Evolutionary conservation across 495 filamentous ascomycete genomes (phyloP).

Genomic region (Letharia lupina): DNA sequence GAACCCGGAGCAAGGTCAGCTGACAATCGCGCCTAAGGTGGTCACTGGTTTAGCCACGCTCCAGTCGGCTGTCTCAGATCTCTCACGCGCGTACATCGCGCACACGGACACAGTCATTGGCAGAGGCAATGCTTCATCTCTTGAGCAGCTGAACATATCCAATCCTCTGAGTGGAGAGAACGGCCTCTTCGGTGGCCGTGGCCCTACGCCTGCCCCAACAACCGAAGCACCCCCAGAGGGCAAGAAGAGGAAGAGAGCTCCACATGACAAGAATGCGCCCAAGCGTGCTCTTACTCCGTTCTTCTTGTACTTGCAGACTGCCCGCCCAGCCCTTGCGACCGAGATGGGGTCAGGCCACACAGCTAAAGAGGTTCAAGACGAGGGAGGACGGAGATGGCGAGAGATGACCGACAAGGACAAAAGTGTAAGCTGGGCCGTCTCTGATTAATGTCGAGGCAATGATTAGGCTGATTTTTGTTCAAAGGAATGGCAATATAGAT

Average conservation of each 20-base stretch:
- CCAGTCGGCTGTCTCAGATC: conserved; percentile 60
- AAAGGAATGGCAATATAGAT: conserved; percentile 65
- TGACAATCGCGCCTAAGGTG: conserved; percentile 45
- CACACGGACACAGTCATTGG: conserved; percentile 73
- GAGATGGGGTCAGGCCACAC: conserved; percentile 63
- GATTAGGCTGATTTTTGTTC: conserved; percentile 5
- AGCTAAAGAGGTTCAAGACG: conserved; percentile 74
- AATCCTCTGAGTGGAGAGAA: conserved; percentile 36
- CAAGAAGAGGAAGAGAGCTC: conserved; percentile 75
- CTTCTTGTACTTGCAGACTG: conserved; percentile 85
- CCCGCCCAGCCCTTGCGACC: conserved; percentile 62
- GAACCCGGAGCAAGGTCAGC: conserved; percentile 22
- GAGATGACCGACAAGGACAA: conserved; percentile 66
- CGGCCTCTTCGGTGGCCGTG: conserved; percentile 31
- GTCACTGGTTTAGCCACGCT: conserved; percentile 64
- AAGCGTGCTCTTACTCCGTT: conserved; percentile 90
- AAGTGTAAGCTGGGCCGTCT: conserved; percentile 43
- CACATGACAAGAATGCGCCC: conserved; percentile 84
- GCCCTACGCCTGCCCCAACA: conserved; percentile 30
- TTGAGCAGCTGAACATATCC: conserved; percentile 45
- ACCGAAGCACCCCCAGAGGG: conserved; percentile 43
- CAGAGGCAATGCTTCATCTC: conserved; percentile 43
- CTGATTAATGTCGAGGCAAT: conserved; percentile 9
- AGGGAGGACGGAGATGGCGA: conserved; percentile 70
- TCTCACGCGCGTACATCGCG: conserved; percentile 70